Percentiles rank a stretch among this genome's conserved stretches.
phyloP scores from a whole-genome alignment of 1,284 basidiomycete genomes.

The Papiliotrema terrestris region DNA sequence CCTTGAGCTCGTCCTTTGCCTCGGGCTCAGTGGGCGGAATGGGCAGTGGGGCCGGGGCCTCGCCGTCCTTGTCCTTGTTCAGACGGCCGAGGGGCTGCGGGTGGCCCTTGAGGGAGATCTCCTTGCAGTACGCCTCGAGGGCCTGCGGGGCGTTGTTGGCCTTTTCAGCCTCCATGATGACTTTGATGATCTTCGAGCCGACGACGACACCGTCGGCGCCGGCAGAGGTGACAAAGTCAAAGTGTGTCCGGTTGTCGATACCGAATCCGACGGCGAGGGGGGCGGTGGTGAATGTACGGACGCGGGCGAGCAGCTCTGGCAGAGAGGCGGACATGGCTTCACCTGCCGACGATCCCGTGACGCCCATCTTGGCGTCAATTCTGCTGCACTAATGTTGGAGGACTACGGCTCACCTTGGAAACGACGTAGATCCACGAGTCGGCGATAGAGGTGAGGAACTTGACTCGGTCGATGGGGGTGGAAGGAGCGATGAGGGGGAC shows the following conservation, averaged over 20 bases:
- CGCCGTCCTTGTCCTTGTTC: constrained; percentile 16
- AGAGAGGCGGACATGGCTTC: constrained; percentile 70
- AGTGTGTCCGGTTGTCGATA: constrained; percentile 88
- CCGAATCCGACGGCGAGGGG: constrained; percentile 97
- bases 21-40: constrained; percentile 34
- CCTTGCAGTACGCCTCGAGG: constrained; percentile 71
- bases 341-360: constrained; percentile 82
- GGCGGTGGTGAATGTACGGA: constrained; percentile 67
- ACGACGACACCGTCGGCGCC: constrained; percentile 95
- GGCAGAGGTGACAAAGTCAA: constrained; percentile 73
- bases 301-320: constrained; percentile 70
- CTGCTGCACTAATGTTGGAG: not conserved
- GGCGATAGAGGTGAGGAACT: constrained; percentile 86
- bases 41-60: constrained; percentile 40
- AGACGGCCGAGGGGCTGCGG: constrained; percentile 38
- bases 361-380: constrained; percentile 73
- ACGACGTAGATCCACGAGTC: constrained; percentile 98
- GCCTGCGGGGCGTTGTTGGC: constrained; percentile 56
- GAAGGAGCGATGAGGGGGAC: constrained; percentile 95
- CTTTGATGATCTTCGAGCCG: constrained; percentile 76
- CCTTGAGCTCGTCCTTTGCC: constrained; percentile 29
- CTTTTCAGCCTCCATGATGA: constrained; percentile 64
- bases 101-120: constrained; percentile 63
- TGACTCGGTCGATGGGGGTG: constrained; percentile 79
- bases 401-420: constrained; percentile 70